phyloP scores from a whole-genome alignment of 495 filamentous ascomycete genomes.

The Aspergillus heteromorphus region DNA sequence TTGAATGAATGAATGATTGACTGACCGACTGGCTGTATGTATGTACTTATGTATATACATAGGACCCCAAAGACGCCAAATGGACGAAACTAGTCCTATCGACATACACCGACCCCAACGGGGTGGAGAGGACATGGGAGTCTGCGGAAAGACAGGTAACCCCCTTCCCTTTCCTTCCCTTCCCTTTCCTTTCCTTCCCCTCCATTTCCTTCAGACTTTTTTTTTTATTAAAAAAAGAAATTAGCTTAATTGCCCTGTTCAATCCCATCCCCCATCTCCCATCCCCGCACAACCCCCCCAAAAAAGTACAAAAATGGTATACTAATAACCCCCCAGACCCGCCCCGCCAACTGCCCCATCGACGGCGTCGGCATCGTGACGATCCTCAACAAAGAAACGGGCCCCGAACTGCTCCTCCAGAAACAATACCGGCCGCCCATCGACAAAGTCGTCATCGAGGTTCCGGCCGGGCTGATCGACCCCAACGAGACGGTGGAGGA shows the following conservation, averaged over 20 bases:
- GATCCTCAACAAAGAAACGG: slow-evolving; percentile 67
- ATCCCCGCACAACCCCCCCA: too few species aligned
- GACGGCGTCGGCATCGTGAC: slow-evolving; percentile 91
- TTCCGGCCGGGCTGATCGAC: slow-evolving; percentile 84
- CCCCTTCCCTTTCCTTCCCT: not conserved
- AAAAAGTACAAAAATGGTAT: too few species aligned
- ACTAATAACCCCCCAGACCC: slow-evolving; percentile 39
- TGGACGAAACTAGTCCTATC: slow-evolving; percentile 70
- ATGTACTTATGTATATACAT: too few species aligned
- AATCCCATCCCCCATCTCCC: too few species aligned
- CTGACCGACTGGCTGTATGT: too few species aligned
- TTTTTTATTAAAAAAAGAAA: too few species aligned
- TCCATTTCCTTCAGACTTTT: too few species aligned
- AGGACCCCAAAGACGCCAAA: slow-evolving; percentile 56
- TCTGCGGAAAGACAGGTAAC: slow-evolving; percentile 64
- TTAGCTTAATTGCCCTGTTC: too few species aligned
- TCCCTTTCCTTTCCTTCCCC: too few species aligned
- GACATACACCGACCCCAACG: slow-evolving; percentile 67
- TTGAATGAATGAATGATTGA: too few species aligned
- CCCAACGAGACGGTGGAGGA: slow-evolving; percentile 71
- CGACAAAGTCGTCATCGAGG: slow-evolving; percentile 70
- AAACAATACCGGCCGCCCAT: slow-evolving; percentile 87
- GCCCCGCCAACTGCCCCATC: slow-evolving; percentile 62
- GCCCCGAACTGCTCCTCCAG: slow-evolving; percentile 73
- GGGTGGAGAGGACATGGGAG: slow-evolving; percentile 70